These are phyloP conservation scores for Fusarium sp. DNA, from an alignment of 2,329 filamentous ascomycete species.

Conservation along the genomic window DNA sequence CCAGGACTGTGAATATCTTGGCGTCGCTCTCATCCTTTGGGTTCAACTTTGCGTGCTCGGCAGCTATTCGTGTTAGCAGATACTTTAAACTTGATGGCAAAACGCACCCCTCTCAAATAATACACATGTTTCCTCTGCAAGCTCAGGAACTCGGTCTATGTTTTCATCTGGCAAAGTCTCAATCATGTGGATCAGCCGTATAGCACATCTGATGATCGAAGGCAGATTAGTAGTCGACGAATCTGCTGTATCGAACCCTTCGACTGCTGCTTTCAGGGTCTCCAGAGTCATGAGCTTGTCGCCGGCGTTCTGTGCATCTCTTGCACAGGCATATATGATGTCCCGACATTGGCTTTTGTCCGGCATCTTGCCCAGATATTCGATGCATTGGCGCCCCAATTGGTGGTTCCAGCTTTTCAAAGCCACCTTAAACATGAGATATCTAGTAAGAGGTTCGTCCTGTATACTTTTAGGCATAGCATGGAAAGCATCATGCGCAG, in stretches of 20 bases:
- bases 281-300: slow-evolving; percentile 67
- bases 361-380: slow-evolving; percentile 65
- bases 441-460: slow-evolving; percentile 73
- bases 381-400: slow-evolving; percentile 71
- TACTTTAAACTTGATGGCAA: not conserved
- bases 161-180: slow-evolving; percentile 48
- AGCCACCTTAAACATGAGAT: slow-evolving; percentile 79
- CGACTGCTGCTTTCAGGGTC: slow-evolving; percentile 51
- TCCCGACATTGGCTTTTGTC: slow-evolving; percentile 61
- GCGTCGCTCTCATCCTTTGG: slow-evolving; percentile 54
- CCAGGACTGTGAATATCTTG: slow-evolving; percentile 68
- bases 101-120: slow-evolving; percentile 58
- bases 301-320: slow-evolving; percentile 76
- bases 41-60: slow-evolving; percentile 47
- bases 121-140: slow-evolving; percentile 64
- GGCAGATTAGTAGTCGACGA: slow-evolving; percentile 48
- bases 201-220: slow-evolving; percentile 60
- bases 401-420: slow-evolving; percentile 68
- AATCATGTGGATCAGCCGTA: slow-evolving; percentile 61
- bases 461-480: slow-evolving; percentile 68
- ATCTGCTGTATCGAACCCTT: slow-evolving; percentile 40
- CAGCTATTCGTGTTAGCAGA: slow-evolving; percentile 39
- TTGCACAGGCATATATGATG: slow-evolving; percentile 81
- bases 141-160: not conserved
- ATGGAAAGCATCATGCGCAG: slow-evolving; percentile 56